Conservation (phyloP, 768 basidiomycete species). For the Russula vinacea region DNA sequence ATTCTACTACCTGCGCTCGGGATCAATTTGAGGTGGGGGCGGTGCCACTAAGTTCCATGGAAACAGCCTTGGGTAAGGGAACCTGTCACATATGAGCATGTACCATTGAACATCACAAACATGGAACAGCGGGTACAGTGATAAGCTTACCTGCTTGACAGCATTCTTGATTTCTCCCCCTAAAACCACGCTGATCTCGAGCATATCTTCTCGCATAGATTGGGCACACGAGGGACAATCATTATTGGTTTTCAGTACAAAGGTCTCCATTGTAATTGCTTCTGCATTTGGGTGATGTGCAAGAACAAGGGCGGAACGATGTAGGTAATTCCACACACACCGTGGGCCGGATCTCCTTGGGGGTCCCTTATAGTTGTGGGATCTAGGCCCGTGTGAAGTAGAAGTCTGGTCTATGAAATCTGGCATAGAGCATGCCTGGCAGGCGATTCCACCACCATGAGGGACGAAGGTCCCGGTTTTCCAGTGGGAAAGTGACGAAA, state of each 20-base stretch:
- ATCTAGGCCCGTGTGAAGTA: too few relatives aligned
- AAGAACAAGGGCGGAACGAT: slow-evolving; percentile 1
- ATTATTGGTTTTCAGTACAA: neutral
- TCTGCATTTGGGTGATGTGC: slow-evolving; percentile 4
- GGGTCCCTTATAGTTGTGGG: neutral
- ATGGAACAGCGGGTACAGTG: neutral
- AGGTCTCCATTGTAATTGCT: neutral
- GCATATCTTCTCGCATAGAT: neutral
- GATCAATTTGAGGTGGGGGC: neutral
- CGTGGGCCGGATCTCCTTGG: neutral
- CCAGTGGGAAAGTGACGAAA: neutral
- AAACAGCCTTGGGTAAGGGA: neutral
- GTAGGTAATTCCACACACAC: slow-evolving; percentile 10
- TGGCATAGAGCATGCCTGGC: too few relatives aligned
- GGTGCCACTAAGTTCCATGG: neutral
- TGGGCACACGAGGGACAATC: neutral
- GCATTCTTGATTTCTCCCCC: neutral
- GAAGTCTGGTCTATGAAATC: too few relatives aligned
- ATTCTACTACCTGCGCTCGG: neutral
- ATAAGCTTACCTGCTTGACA: neutral
- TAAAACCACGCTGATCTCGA: neutral
- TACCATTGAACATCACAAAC: neutral
- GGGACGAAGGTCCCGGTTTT: neutral
- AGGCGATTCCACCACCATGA: too few relatives aligned
- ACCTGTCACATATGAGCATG: neutral